Percentiles rank a stretch among this genome's conserved stretches.
Conservation (phyloP, 345 rosid species). For the Trapa incisa region DNA sequence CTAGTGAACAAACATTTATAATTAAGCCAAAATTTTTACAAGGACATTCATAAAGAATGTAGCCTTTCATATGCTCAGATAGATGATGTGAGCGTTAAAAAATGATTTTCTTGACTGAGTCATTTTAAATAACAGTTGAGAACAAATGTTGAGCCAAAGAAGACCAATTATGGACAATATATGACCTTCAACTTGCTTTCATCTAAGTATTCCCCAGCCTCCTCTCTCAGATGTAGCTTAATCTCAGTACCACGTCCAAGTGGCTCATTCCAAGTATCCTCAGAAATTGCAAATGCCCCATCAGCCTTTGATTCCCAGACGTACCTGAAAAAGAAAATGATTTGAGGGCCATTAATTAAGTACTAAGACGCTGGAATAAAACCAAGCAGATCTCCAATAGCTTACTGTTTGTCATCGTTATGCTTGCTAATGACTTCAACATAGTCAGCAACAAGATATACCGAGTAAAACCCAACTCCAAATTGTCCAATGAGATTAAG, state of each 20-base stretch:
- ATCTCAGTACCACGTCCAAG: conserved; percentile 97
- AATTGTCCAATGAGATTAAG: conserved; percentile 95
- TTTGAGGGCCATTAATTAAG: not conserved
- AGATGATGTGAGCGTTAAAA: not conserved
- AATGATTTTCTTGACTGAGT: too few species aligned
- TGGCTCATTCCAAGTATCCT: conserved; percentile 97
- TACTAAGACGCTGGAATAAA: not conserved
- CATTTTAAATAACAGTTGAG: too few species aligned
- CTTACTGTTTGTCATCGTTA: conserved; percentile 90
- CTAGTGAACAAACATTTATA: not conserved
- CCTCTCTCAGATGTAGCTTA: conserved; percentile 85
- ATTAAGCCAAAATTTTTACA: not conserved
- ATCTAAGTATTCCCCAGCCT: conserved; percentile 91
- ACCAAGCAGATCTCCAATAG: not conserved
- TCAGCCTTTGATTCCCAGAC: conserved; percentile 99
- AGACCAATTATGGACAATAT: not conserved
- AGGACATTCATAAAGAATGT: not conserved
- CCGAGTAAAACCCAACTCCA: conserved; percentile 99
- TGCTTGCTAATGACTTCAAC: conserved; percentile 96
- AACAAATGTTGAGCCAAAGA: not conserved
- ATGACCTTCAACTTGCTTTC: conserved; percentile 82
- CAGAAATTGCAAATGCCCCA: conserved; percentile 93
- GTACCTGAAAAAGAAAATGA: conserved; percentile 31
- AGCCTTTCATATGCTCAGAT: not conserved
- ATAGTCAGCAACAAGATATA: conserved; percentile 90